A percentile compares a stretch with the other conserved stretches of the same genome.
Evolutionary conservation across 192 early-diverging fungal genomes (phyloP).

Genomic region (Coemansia guatemalensis): DNA sequence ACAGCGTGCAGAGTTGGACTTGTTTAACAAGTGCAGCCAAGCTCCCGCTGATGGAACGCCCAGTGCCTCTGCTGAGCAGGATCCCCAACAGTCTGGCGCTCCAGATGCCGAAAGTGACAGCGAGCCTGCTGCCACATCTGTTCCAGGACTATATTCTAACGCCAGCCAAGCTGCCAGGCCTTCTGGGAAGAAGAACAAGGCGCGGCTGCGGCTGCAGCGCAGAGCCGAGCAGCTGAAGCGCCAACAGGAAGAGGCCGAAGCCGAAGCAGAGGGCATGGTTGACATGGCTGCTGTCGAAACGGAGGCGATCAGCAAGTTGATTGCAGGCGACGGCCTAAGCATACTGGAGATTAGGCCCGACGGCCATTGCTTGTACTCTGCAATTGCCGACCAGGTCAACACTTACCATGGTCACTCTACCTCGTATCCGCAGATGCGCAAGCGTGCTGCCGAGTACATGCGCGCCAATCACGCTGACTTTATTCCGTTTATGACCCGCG

Average conservation of each 20-base stretch:
- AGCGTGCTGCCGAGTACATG: slow-evolving; percentile 78
- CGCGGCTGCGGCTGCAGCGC: slow-evolving; percentile 59
- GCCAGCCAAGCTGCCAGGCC: slow-evolving; percentile 21
- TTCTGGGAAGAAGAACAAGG: slow-evolving; percentile 57
- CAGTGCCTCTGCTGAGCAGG: slow-evolving; percentile 3
- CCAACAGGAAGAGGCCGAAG: slow-evolving; percentile 68
- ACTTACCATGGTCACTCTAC: slow-evolving; percentile 56
- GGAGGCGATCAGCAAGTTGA: slow-evolving; percentile 62
- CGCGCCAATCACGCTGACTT: slow-evolving; percentile 81
- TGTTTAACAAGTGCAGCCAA: slow-evolving; percentile 12
- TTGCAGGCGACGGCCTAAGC: slow-evolving; percentile 57
- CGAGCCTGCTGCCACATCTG: slow-evolving; percentile 12
- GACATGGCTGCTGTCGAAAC: slow-evolving; percentile 76
- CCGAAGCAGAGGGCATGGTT: slow-evolving; percentile 72
- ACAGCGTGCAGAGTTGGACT: slow-evolving; percentile 63
- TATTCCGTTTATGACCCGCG: slow-evolving; percentile 80
- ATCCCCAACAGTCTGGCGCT: slow-evolving; percentile 18
- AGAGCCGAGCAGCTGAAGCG: slow-evolving; percentile 71
- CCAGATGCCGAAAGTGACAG: slow-evolving; percentile 14
- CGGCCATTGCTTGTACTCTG: slow-evolving; percentile 94
- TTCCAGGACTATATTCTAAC: slow-evolving; percentile 10
- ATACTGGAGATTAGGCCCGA: slow-evolving; percentile 79
- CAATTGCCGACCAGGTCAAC: slow-evolving; percentile 78
- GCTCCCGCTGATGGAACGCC: background rate
- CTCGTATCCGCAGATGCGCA: slow-evolving; percentile 66